These are phyloP conservation scores for Coemansia sp. DNA, from an alignment of 192 early-diverging fungal genomes.

Conservation along the genomic window DNA sequence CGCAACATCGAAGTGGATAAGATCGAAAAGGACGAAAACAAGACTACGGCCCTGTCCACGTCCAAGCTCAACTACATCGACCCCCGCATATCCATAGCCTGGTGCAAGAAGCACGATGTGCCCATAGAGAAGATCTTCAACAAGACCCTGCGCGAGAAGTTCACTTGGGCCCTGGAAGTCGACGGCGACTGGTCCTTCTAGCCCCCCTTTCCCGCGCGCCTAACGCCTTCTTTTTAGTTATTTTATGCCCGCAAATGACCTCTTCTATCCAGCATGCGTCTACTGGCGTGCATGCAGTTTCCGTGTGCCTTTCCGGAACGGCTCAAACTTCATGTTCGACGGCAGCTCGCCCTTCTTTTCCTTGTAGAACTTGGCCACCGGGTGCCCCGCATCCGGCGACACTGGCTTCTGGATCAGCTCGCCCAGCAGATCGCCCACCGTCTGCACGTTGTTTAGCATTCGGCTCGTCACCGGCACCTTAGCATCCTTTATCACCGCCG, in stretches of 20 bases:
- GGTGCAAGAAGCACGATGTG: slow-evolving; percentile 85
- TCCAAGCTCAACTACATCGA: slow-evolving; percentile 99
- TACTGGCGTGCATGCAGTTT: slow-evolving; percentile 39
- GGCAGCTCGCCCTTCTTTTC: slow-evolving; percentile 20
- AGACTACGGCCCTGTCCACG: slow-evolving; percentile 89
- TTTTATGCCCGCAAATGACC: no score
- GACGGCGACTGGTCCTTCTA: slow-evolving; percentile 60
- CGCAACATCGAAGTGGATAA: slow-evolving; percentile 63
- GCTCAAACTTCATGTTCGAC: slow-evolving; percentile 48
- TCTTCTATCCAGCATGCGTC: background rate
- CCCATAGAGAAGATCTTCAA: slow-evolving; percentile 91
- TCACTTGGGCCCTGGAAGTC: slow-evolving; percentile 87
- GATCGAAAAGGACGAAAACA: slow-evolving; percentile 96
- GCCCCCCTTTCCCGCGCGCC: background rate
- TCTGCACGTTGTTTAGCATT: slow-evolving; percentile 39
- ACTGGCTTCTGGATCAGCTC: slow-evolving; percentile 29
- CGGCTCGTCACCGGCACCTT: slow-evolving; percentile 30
- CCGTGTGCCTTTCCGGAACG: slow-evolving; percentile 29
- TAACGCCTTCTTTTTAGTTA: background rate
- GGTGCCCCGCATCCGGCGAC: slow-evolving; percentile 33
- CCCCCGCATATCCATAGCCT: slow-evolving; percentile 89
- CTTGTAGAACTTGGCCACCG: slow-evolving; percentile 31
- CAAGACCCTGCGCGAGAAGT: slow-evolving; percentile 87
- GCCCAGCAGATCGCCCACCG: slow-evolving; percentile 28
- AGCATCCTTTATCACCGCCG: slow-evolving; percentile 22